Evolutionary conservation across 805 yeast species (phyloP).

Genomic region (Kodamaea kakaduensis): DNA sequence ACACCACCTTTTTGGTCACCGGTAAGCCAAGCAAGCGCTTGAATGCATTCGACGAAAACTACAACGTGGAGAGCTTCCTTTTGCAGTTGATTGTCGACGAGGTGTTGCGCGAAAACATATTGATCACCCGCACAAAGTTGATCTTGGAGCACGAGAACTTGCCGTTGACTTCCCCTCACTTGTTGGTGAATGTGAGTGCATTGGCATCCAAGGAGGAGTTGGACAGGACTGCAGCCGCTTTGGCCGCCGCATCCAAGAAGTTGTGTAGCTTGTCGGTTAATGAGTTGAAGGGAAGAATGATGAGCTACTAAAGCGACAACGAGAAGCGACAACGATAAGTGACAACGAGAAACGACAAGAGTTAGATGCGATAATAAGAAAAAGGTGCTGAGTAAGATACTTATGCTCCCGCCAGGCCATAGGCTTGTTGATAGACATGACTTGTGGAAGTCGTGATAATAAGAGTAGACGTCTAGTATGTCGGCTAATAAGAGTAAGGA

Average conservation of each 20-base stretch:
- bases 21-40: slow-evolving; percentile 42
- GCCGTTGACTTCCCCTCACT: slow-evolving; percentile 45
- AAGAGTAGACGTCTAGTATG: too few species aligned
- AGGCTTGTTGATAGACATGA: too few species aligned
- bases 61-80: slow-evolving; percentile 53
- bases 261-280: slow-evolving; percentile 17
- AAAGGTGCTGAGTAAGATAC: too few species aligned
- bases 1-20: slow-evolving; percentile 38
- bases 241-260: slow-evolving; percentile 20
- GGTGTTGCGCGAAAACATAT: slow-evolving; percentile 49
- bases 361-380: too few species aligned
- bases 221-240: slow-evolving; percentile 18
- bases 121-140: slow-evolving; percentile 60
- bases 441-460: too few species aligned
- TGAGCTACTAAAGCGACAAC: slow-evolving; percentile 19
- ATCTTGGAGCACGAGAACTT: slow-evolving; percentile 70
- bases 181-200: slow-evolving; percentile 28
- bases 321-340: too few species aligned
- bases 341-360: too few species aligned
- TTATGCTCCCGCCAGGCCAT: too few species aligned
- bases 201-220: slow-evolving; percentile 29
- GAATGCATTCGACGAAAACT: slow-evolving; percentile 38
- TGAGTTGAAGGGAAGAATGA: slow-evolving; percentile 24
- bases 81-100: slow-evolving; percentile 65
- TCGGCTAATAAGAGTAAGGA: too few species aligned